Conservation (phyloP, 2,329 filamentous ascomycete species). For the Byssoonygena ceratinophila region DNA sequence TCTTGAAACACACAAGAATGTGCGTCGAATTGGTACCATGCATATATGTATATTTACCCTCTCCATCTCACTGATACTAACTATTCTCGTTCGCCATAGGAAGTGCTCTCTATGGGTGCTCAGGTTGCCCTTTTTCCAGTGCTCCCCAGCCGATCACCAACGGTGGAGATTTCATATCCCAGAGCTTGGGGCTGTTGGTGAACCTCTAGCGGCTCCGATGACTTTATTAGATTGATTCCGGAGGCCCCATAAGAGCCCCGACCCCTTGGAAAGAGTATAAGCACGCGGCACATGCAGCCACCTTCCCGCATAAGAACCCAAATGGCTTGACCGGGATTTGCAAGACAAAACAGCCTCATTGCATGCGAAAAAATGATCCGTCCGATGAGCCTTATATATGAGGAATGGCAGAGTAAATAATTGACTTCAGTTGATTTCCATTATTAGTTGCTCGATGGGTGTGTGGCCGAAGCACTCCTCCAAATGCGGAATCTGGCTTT, state of each 20-base stretch:
- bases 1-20: background rate
- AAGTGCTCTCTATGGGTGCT: background rate
- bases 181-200: background rate
- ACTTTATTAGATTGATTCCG: background rate
- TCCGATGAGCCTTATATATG: too few relatives aligned
- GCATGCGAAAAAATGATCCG: background rate
- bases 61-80: too few relatives aligned
- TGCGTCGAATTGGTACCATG: too few relatives aligned
- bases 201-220: background rate
- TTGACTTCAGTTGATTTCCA: too few relatives aligned
- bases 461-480: too few relatives aligned
- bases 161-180: constrained; percentile 1
- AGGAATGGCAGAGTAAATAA: too few relatives aligned
- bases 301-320: background rate
- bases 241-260: background rate
- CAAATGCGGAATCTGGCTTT: too few relatives aligned
- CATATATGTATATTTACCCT: too few relatives aligned
- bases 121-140: background rate
- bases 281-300: constrained; percentile 5
- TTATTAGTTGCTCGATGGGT: too few relatives aligned
- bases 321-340: background rate
- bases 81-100: background rate
- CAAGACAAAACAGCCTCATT: background rate
- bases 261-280: background rate
- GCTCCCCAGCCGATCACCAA: background rate